A percentile compares a stretch with the other conserved stretches of the same genome.
These are phyloP conservation scores for Nematocida sp. DNA, from an alignment of 371 early-diverging fungal species.

Conservation along the genomic window DNA sequence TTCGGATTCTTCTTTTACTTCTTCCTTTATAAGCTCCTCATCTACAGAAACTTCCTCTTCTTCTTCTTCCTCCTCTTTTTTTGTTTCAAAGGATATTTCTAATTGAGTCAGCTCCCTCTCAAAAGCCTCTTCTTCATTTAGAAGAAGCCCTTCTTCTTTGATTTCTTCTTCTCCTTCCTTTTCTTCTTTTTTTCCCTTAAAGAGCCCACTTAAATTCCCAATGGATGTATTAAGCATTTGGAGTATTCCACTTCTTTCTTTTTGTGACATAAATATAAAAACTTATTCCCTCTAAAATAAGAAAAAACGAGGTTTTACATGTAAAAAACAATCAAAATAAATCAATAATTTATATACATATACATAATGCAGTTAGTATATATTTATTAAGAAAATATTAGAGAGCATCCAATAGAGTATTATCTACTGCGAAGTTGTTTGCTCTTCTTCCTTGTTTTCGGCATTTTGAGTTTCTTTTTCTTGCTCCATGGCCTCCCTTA, in stretches of 20 bases:
- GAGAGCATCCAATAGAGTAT: too few species aligned
- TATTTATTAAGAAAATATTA: too few species aligned
- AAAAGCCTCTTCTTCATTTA: constrained; percentile 47
- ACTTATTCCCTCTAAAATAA: background rate
- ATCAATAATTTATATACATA: too few species aligned
- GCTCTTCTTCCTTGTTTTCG: too few species aligned
- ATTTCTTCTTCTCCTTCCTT: constrained; percentile 3
- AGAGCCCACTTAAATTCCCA: constrained; percentile 45
- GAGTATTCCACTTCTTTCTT: constrained; percentile 49
- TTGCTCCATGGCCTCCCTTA: too few species aligned
- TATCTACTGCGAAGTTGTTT: too few species aligned
- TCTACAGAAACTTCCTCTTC: too few species aligned
- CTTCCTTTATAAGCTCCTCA: background rate
- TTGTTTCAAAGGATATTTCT: constrained; percentile 9
- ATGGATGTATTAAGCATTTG: constrained; percentile 54
- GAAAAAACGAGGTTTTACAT: background rate
- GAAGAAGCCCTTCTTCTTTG: background rate
- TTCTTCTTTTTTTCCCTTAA: constrained; percentile 39
- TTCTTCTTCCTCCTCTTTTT: background rate
- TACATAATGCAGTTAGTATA: too few species aligned
- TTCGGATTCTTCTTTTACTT: constrained; percentile 5
- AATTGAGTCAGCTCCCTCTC: constrained; percentile 45
- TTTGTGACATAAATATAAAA: constrained; percentile 50
- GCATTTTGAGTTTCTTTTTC: too few species aligned
- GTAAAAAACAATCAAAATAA: too few species aligned